Percentiles rank a stretch among this genome's conserved stretches.
These are phyloP conservation scores for Leccinum fallax DNA, from an alignment of 1,284 basidiomycete genomes.

Conservation along the genomic window DNA sequence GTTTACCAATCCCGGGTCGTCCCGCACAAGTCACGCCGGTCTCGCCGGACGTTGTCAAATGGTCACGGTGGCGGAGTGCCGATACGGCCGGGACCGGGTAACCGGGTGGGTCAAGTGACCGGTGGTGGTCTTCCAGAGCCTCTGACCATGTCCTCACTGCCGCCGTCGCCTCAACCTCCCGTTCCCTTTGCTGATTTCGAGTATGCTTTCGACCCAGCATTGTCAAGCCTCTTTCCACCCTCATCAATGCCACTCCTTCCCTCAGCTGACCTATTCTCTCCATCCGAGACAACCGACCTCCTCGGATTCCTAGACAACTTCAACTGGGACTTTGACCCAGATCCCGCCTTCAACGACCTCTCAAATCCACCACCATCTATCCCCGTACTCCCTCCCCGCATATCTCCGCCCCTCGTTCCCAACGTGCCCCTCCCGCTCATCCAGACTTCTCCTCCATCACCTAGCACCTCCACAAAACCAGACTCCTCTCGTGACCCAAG, in stretches of 20 bases:
- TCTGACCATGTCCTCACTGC: conserved; percentile 33
- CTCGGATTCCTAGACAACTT: conserved; percentile 79
- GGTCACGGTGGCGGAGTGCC: background rate
- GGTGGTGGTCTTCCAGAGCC: conserved; percentile 3
- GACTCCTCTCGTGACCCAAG: conserved; percentile 11
- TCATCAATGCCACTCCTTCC: conserved; percentile 58
- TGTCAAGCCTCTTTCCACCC: conserved; percentile 55
- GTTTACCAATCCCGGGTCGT: conserved; percentile 23
- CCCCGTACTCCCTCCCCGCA: background rate
- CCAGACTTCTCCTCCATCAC: conserved; percentile 19
- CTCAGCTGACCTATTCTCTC: conserved; percentile 74
- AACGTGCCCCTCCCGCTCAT: conserved; percentile 1
- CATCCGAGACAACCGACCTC: conserved; percentile 69
- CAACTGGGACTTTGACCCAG: conserved; percentile 58
- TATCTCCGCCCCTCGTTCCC: conserved; percentile 15
- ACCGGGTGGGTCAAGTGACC: conserved; percentile 17
- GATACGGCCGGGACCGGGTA: conserved; percentile 22
- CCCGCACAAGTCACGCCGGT: conserved; percentile 15
- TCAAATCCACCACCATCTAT: conserved; percentile 5
- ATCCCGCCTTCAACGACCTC: conserved; percentile 23
- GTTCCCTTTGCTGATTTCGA: conserved; percentile 64
- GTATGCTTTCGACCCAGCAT: conserved; percentile 60
- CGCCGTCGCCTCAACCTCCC: conserved; percentile 44
- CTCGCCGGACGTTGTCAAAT: conserved; percentile 12
- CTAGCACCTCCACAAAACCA: conserved; percentile 17